A percentile compares a stretch with the other conserved stretches of the same genome.
phyloP scores from a whole-genome alignment of 2,329 filamentous ascomycete species.

The Colletotrichum sp. region DNA sequence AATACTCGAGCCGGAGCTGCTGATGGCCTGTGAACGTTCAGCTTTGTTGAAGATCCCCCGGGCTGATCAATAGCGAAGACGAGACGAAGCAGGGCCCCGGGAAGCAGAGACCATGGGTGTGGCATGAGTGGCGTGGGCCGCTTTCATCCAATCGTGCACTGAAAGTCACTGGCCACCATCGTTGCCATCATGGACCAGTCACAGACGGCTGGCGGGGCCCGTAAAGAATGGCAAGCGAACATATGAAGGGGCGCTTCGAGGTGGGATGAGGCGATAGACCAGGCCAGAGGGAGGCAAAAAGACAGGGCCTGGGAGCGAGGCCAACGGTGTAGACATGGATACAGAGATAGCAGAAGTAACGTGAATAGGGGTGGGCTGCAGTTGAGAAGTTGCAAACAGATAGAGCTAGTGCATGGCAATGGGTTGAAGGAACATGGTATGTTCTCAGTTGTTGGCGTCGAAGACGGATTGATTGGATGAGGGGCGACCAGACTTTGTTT shows the following conservation, averaged over 20 bases:
- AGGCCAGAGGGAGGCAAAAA: not conserved
- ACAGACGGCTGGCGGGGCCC: not conserved
- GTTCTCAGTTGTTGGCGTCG: constrained; percentile 11
- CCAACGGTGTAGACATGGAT: not conserved
- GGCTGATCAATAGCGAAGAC: constrained; percentile 2
- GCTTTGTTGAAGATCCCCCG: not conserved
- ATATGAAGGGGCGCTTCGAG: not conserved
- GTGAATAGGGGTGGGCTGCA: not conserved
- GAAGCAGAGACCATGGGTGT: not conserved
- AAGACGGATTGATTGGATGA: constrained; percentile 16
- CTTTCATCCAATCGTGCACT: constrained; percentile 15
- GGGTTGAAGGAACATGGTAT: constrained; percentile 3
- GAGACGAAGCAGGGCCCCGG: constrained; percentile 12
- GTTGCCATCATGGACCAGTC: not conserved
- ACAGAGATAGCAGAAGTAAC: not conserved
- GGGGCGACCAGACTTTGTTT: constrained; percentile 7
- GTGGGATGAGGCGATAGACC: not conserved
- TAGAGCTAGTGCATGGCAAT: not conserved
- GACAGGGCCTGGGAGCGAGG: not conserved
- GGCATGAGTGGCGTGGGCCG: constrained; percentile 7
- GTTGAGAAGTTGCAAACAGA: not conserved
- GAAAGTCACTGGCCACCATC: not conserved
- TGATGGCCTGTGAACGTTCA: not conserved
- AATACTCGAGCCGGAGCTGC: not conserved
- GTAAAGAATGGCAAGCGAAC: not conserved